Conservation (phyloP, 306 rosid species). For the Prunus padus region DNA sequence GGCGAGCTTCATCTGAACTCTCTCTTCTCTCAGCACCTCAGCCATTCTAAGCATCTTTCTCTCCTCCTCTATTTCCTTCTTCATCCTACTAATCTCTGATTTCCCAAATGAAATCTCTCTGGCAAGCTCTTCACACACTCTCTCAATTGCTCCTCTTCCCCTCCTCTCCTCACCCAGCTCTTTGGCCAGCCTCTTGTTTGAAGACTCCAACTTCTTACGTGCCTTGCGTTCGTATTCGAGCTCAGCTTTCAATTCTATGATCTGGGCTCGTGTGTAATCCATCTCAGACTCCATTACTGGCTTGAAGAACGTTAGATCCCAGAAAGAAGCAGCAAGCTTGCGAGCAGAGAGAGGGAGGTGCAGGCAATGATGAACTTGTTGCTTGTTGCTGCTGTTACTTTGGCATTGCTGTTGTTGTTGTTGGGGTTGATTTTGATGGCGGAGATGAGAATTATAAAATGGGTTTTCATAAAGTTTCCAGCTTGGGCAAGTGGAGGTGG, state of each 20-base stretch:
- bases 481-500: conserved; percentile 40
- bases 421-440: conserved; percentile 1
- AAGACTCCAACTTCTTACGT: conserved; percentile 37
- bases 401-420: conserved; percentile 11
- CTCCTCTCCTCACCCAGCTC: conserved; percentile 41
- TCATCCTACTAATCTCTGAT: conserved; percentile 34
- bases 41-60: conserved; percentile 56
- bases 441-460: conserved; percentile 38
- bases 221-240: conserved; percentile 43
- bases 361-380: conserved; percentile 19
- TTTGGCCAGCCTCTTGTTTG: conserved; percentile 35
- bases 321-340: conserved; percentile 43
- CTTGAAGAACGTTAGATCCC: conserved; percentile 39
- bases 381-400: conserved; percentile 8
- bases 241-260: conserved; percentile 42
- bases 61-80: conserved; percentile 51
- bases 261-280: conserved; percentile 37
- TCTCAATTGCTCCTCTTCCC: conserved; percentile 43
- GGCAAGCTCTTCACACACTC: conserved; percentile 43
- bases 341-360: conserved; percentile 39
- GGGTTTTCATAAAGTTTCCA: conserved; percentile 68
- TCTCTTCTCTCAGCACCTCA: conserved; percentile 52
- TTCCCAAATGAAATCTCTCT: conserved; percentile 32
- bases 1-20: conserved; percentile 58
- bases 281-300: conserved; percentile 39